Conservation (phyloP, 2,329 filamentous ascomycete species). For the Nemania sp. region DNA sequence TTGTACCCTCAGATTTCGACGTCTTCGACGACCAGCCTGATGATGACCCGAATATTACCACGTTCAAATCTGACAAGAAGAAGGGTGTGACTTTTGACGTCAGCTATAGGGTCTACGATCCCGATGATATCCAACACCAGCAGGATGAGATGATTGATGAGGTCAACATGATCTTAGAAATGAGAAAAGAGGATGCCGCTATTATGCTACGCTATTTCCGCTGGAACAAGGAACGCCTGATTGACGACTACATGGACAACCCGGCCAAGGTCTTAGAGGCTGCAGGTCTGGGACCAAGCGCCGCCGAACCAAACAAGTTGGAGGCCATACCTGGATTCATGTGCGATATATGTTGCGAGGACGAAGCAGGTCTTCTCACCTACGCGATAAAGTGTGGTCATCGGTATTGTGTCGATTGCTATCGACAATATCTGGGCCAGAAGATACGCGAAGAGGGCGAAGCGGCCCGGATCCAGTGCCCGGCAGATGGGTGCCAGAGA, state of each 20-base stretch:
- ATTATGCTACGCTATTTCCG: constrained; percentile 87
- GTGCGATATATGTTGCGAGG: constrained; percentile 97
- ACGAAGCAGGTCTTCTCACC: constrained; percentile 73
- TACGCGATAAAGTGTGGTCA: constrained; percentile 97
- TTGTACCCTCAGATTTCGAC: constrained; percentile 55
- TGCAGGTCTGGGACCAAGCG: constrained; percentile 75
- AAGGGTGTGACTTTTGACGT: constrained; percentile 80
- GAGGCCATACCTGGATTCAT: constrained; percentile 75
- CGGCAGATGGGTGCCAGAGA: constrained; percentile 81
- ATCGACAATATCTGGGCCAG: constrained; percentile 84
- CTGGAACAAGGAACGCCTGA: constrained; percentile 95
- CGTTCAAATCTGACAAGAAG: constrained; percentile 67
- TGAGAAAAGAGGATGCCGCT: constrained; percentile 85
- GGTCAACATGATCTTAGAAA: constrained; percentile 87
- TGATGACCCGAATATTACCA: constrained; percentile 57
- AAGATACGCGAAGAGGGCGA: constrained; percentile 97
- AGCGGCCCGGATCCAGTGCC: constrained; percentile 92
- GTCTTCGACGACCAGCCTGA: constrained; percentile 63
- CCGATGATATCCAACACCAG: constrained; percentile 79
- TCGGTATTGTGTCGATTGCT: constrained; percentile 91
- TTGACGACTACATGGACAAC: constrained; percentile 95
- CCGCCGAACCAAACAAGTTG: constrained; percentile 67
- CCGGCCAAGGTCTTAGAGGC: constrained; percentile 79
- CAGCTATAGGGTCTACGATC: constrained; percentile 79
- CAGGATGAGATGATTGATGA: constrained; percentile 87